Conservation (phyloP, 78 protist species). For the Dictyostelium capitatum region DNA sequence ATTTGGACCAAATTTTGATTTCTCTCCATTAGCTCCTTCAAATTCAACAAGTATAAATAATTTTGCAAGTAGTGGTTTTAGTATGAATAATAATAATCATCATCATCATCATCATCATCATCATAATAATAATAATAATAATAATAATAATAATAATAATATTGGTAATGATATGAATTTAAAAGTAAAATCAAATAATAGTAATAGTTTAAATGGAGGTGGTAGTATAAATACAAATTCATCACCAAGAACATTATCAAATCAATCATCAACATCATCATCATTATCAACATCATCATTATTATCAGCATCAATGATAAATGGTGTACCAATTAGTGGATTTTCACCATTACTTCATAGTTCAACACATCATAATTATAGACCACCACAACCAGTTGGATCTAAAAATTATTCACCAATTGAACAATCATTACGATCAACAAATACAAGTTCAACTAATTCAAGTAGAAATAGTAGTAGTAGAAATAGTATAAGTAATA, state of each 20-base stretch:
- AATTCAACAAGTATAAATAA: constrained; percentile 3
- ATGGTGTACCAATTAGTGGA: neutral
- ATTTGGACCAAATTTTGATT: neutral
- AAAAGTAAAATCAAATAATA: neutral
- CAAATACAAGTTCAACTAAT: neutral
- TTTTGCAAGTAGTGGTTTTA: neutral
- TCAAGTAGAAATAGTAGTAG: too few relatives aligned
- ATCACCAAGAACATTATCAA: too few relatives aligned
- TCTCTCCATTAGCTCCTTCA: neutral
- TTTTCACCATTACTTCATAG: neutral
- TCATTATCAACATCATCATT: neutral
- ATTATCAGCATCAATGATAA: neutral
- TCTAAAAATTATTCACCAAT: neutral
- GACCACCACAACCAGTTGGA: neutral
- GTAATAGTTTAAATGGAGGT: neutral
- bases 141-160: constrained; percentile 4
- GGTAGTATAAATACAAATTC: neutral
- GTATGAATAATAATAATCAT: neutral
- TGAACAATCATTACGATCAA: neutral
- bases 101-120: neutral
- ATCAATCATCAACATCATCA: too few relatives aligned
- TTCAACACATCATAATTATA: neutral
- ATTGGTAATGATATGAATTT: neutral
- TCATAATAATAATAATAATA: constrained; percentile 5
- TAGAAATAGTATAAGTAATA: too few relatives aligned